Percentiles rank a stretch among this genome's conserved stretches.
These are phyloP conservation scores for Hyparrhenia diplandra DNA, from an alignment of 176 grass and related monocot species.

Conservation along the genomic window DNA sequence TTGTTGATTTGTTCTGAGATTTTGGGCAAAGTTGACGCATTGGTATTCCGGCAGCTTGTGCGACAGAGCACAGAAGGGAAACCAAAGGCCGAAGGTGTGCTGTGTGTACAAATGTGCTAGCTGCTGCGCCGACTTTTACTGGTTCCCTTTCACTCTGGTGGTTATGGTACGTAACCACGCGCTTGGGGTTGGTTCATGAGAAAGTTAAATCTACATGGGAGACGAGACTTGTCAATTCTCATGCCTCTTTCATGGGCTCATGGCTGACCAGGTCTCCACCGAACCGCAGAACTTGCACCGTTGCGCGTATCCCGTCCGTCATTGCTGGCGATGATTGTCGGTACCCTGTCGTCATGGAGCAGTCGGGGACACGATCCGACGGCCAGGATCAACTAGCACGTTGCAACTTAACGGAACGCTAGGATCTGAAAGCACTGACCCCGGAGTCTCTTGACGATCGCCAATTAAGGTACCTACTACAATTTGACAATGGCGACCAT, in stretches of 20 bases:
- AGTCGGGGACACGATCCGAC: neutral
- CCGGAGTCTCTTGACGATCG: too few species aligned
- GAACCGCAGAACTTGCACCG: neutral
- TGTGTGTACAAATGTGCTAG: neutral
- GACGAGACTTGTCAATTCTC: neutral
- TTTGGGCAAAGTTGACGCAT: neutral
- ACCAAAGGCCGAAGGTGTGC: neutral
- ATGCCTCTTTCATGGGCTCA: neutral
- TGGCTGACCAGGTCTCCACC: conserved; percentile 4
- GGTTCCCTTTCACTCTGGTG: neutral
- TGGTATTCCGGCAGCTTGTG: neutral
- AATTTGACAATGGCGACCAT: too few species aligned
- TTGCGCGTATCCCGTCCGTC: neutral
- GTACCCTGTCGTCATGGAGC: neutral
- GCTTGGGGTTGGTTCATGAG: neutral
- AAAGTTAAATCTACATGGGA: neutral
- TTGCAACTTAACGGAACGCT: neutral
- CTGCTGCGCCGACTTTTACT: neutral
- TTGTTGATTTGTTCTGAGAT: neutral
- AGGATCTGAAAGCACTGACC: conserved; percentile 16
- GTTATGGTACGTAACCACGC: neutral
- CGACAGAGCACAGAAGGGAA: too few species aligned
- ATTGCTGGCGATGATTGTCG: neutral
- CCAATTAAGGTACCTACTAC: too few species aligned
- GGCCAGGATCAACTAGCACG: neutral